Evolutionary conservation across 1,139 yeast genomes (phyloP), one percentile per base, ranked within the genome.

Genomic region (Blastobotrys proliferans): DNA sequence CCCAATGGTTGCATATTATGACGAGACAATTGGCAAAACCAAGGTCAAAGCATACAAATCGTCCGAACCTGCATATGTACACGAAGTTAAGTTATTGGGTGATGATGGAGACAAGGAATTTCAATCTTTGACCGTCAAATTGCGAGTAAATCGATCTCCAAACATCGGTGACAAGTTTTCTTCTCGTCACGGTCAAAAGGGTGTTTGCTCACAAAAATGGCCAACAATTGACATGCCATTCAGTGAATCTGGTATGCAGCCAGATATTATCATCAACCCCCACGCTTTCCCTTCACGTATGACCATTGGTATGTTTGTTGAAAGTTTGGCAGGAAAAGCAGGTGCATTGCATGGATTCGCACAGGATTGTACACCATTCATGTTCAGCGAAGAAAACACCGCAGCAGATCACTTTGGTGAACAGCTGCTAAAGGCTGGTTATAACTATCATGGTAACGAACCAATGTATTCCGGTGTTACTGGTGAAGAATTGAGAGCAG

Each of bases 261-360:
- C 98, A 1, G 98, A 92, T 69, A 86, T 92, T 54, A 92, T 92
- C 60, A 92, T 92, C 60, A 92, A 92, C 63, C 98, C 98, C 3
- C 98, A 92, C 64, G 98, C 97, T 54, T 92, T 92, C 90, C 98
- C 98, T 55, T 90, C 97, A 43, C 94, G 98, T 74, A 92, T 92
- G 99, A 92, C 99, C 19, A 92, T 92, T 67, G 99, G 98, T 72
- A 92, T 92, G 98, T 92, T 92, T 70, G 97, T 92, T 40, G 99
- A 92, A 68, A 83, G 95, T 46, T 70, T 92, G 50, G 98, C 98
- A 13, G 98, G 98, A 60, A 92, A 92, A 66, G 94, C 98, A 4
- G 98, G 98, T 64, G 96, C 97, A 9, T 70, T 94, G 61, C 98
- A 92, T 57, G 99, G 99, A 59, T 82, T 88, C 61, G 94, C 97